Percentiles rank a stretch among this genome's conserved stretches.
phyloP scores from a whole-genome alignment of 352 stramenopile genomes.

The Globisporangium abappressorium region DNA sequence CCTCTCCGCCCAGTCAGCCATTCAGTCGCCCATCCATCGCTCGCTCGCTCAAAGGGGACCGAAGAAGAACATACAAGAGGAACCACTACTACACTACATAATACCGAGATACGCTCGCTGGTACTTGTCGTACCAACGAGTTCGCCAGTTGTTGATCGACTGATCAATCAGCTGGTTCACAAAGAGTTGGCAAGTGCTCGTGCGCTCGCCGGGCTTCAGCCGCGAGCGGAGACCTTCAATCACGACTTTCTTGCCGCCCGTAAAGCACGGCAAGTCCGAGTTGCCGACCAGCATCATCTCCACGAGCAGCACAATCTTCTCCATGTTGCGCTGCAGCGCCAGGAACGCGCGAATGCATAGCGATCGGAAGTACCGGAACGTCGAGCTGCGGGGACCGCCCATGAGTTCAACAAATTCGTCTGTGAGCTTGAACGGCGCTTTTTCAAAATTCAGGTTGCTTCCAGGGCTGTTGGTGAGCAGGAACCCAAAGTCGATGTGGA shows the following conservation, averaged over 20 bases:
- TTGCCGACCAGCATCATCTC: conserved; percentile 96
- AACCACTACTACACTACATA: conserved; percentile 32
- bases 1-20: not conserved
- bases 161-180: conserved; percentile 87
- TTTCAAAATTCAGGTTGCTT: conserved; percentile 95
- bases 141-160: conserved; percentile 88
- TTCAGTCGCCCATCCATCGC: not conserved
- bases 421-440: conserved; percentile 97
- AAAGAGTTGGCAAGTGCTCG: conserved; percentile 76
- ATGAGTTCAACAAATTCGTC: conserved; percentile 95
- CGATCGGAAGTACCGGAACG: conserved; percentile 94
- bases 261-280: conserved; percentile 77
- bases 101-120: conserved; percentile 88
- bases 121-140: conserved; percentile 90
- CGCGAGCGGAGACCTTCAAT: conserved; percentile 74
- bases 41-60: not conserved
- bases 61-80: conserved; percentile 3
- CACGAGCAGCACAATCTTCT: conserved; percentile 94
- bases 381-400: conserved; percentile 88
- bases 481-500: conserved; percentile 99
- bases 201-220: conserved; percentile 77
- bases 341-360: conserved; percentile 96
- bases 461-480: conserved; percentile 93
- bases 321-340: conserved; percentile 90
- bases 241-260: conserved; percentile 74